Conservation (phyloP, 495 filamentous ascomycete genomes). For the Umbilicaria muhlenbergii region DNA sequence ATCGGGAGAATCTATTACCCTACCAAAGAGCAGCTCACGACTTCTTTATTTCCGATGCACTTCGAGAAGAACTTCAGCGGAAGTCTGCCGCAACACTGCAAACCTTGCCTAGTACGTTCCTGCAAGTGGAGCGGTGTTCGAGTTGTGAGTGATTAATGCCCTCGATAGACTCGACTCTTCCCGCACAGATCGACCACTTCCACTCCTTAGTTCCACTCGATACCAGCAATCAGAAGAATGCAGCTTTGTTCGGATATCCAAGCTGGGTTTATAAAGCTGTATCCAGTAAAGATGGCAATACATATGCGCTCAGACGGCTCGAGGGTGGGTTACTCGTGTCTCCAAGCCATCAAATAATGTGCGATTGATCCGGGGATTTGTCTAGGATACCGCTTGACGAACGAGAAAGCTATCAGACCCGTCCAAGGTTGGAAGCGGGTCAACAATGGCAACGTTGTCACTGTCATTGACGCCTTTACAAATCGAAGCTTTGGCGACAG, state of each 20-base stretch:
- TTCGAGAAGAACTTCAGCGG: conserved; percentile 78
- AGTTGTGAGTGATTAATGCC: neutral
- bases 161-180: conserved; percentile 47
- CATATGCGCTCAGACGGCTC: conserved; percentile 70
- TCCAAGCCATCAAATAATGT: conserved; percentile 6
- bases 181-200: conserved; percentile 63
- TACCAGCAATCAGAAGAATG: conserved; percentile 58
- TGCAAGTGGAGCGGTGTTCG: neutral
- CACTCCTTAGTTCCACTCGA: conserved; percentile 88
- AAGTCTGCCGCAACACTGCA: conserved; percentile 76
- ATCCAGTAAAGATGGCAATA: conserved; percentile 68
- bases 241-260: conserved; percentile 61
- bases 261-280: conserved; percentile 96
- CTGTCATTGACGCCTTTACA: conserved; percentile 83
- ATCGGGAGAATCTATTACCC: conserved; percentile 56
- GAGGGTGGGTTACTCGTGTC: conserved; percentile 37
- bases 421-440: conserved; percentile 89
- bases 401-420: conserved; percentile 69
- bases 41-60: conserved; percentile 71
- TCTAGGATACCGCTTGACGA: conserved; percentile 62
- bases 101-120: conserved; percentile 57
- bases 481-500: conserved; percentile 85
- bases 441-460: conserved; percentile 66
- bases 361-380: conserved; percentile 11
- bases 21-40: conserved; percentile 79